Conservation (phyloP, 1,139 yeast species). For the Kodamaea suecica region DNA sequence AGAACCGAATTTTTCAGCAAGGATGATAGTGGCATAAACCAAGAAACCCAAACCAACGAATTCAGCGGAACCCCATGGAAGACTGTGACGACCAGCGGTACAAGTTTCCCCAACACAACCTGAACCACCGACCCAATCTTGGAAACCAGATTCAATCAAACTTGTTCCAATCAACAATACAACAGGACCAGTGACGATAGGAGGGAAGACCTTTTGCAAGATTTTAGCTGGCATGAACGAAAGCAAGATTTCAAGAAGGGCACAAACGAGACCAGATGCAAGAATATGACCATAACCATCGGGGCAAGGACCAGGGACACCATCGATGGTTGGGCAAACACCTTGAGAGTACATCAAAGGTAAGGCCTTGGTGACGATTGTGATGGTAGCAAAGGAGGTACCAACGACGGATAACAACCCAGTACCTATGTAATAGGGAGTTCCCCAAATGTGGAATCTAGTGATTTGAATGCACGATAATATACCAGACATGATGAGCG, state of each 20-base stretch:
- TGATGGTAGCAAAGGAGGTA: slow-evolving; percentile 82
- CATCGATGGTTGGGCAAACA: slow-evolving; percentile 61
- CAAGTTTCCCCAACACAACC: slow-evolving; percentile 51
- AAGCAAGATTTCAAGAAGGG: slow-evolving; percentile 64
- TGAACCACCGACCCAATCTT: slow-evolving; percentile 89
- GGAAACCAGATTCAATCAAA: slow-evolving; percentile 66
- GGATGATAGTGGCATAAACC: slow-evolving; percentile 67
- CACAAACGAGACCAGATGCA: slow-evolving; percentile 77
- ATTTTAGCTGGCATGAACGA: slow-evolving; percentile 73
- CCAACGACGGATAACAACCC: slow-evolving; percentile 88
- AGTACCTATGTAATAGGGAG: slow-evolving; percentile 78
- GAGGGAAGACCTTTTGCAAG: slow-evolving; percentile 76
- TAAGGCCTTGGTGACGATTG: slow-evolving; percentile 70
- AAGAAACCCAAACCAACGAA: slow-evolving; percentile 84
- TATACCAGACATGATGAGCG: slow-evolving; percentile 73
- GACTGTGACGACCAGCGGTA: slow-evolving; percentile 49
- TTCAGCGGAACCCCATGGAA: slow-evolving; percentile 81
- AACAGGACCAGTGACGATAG: slow-evolving; percentile 89
- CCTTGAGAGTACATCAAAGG: slow-evolving; percentile 80
- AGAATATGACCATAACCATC: slow-evolving; percentile 85
- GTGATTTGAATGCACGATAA: slow-evolving; percentile 77
- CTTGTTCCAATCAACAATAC: slow-evolving; percentile 76
- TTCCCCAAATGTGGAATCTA: slow-evolving; percentile 67
- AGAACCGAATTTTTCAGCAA: slow-evolving; percentile 86
- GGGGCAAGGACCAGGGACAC: slow-evolving; percentile 74